Evolutionary conservation across 805 yeast species (phyloP), one percentile per base, ranked within the genome.

Genomic region (Torulaspora microellipsoides): DNA sequence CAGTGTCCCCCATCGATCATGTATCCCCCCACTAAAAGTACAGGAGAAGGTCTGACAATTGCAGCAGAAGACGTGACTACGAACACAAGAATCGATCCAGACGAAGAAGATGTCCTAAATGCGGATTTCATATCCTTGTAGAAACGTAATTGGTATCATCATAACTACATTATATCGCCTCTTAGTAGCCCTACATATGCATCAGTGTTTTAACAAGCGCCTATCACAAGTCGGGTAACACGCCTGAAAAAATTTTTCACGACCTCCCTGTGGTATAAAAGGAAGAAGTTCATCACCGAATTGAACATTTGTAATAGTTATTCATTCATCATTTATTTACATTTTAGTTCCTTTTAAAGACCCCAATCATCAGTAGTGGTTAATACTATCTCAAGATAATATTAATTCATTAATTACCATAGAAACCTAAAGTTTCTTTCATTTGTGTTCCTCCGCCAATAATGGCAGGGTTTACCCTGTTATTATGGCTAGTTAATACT

Each of bases 331-430:
- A 12, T 37, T 27, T 36, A n/a, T 15, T 31, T 29, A 17, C 14
- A n/a, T 15, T 40, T 35, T 48, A 35, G 23, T 49, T 46, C 42
- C 45, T 49, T 47, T 51, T 49, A 45, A 42, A 59, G 54, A 52
- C 40, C 47, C 56, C 65, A 53, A 61, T 58, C 69, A 64, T 65
- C 69, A 65, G 69, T 65, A 62, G 67, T 64, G 69, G 69, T 64
- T 65, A 65, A 61, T 65, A 64, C 69, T 65, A 62, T 64, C 69
- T 65, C 65, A 62, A 60, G 66, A 64, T 64, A 64, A 62, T 65
- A 64, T 65, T 65, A 64, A 65, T 64, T 63, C 58, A 20, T 20
- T 59, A 50, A 49, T 51, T 53, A 51, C 54, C 49, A 62, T 64
- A 62, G 68, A 61, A 64, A 65, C 68, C 69, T 60, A 53, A 56